Percentiles rank a stretch among this genome's conserved stretches.
Evolutionary conservation across 1,139 yeast genomes (phyloP).

Genomic region (Protomyces gravidus): DNA sequence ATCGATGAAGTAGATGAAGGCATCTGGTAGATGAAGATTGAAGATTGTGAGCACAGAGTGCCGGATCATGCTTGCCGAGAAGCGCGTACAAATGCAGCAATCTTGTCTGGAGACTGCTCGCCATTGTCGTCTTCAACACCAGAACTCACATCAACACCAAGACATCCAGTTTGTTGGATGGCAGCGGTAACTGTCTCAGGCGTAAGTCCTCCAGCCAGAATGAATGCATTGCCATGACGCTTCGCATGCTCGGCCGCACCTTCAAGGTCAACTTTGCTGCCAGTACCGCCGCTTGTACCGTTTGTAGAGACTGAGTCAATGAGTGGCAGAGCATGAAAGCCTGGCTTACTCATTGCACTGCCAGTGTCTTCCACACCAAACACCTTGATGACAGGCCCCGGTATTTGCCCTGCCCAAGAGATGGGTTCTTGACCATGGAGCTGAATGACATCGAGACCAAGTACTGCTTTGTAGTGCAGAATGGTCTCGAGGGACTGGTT

Average conservation of each 20-base stretch:
- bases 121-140: conserved; percentile 82
- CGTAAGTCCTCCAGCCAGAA: conserved; percentile 85
- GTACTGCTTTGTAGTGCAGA: conserved; percentile 45
- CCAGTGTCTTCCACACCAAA: conserved; percentile 49
- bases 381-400: conserved; percentile 67
- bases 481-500: conserved; percentile 72
- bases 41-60: too few species aligned
- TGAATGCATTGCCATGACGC: conserved; percentile 36
- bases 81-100: conserved; percentile 53
- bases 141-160: conserved; percentile 91
- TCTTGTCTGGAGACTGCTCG: conserved; percentile 60
- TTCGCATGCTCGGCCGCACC: conserved; percentile 30
- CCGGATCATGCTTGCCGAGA: conserved; percentile 45
- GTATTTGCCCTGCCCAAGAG: conserved; percentile 49
- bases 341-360: conserved; percentile 38
- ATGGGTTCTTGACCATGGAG: conserved; percentile 81
- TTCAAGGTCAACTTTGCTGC: conserved; percentile 69
- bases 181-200: conserved; percentile 67
- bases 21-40: too few species aligned
- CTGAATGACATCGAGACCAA: conserved; percentile 72
- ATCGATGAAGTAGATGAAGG: too few species aligned
- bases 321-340: conserved; percentile 54
- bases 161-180: conserved; percentile 48
- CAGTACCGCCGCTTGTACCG: conserved; percentile 90
- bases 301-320: conserved; percentile 48